Base-by-base conservation (phyloP, 148 eudicot species). In the Nyssa sinensis region DNA sequence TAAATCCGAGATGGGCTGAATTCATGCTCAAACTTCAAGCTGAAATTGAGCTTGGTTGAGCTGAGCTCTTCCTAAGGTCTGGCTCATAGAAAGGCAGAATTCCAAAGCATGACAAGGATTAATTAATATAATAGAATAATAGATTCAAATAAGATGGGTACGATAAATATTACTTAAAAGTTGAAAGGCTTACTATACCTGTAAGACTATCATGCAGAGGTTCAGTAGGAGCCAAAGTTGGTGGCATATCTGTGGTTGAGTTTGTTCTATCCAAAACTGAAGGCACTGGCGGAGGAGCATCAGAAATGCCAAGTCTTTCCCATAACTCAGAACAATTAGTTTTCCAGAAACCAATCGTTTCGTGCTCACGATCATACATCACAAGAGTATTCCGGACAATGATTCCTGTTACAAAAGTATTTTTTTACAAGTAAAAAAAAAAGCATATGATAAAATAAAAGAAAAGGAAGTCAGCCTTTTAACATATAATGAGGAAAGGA, bases 281-380 rank as follows among this genome's bases (percentile, higher is more conserved):
- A 51, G 89, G 86, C 61, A 49, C 57, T 25, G 88, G 81, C 62
- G 96, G 88, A 30, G 84, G 69, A 80, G 83, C 69, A 78, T 63
- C 79, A 53, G 84, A 59, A 28, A 72, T 65, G 75, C 85, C 77
- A 74, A 95, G 85, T 73, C 86, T 86, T 71, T 87, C 87, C 96
- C 94, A 95, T 78, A 95, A 78, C 71, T 88, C 91, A 13, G 98
- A 89, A 75, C 98, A 95, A 84, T 92, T 95, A 16, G 98, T 95
- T 93, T 92, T 95, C 98, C 96, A 95, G 69, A 95, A 92, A 44
- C 98, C 98, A 62, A 95, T 83, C 76, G 82, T 87, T 60, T 79
- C 87, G 81, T 91, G 84, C 78, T 88, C 88, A 71, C 98, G 97
- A 51, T 95, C 98, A 88, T 95, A 95, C 49, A 85, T 88, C 78